Percentiles rank a stretch among this genome's conserved stretches.
phyloP scores from a whole-genome alignment of 768 basidiomycete genomes.

The Cystobasidium tubakii region DNA sequence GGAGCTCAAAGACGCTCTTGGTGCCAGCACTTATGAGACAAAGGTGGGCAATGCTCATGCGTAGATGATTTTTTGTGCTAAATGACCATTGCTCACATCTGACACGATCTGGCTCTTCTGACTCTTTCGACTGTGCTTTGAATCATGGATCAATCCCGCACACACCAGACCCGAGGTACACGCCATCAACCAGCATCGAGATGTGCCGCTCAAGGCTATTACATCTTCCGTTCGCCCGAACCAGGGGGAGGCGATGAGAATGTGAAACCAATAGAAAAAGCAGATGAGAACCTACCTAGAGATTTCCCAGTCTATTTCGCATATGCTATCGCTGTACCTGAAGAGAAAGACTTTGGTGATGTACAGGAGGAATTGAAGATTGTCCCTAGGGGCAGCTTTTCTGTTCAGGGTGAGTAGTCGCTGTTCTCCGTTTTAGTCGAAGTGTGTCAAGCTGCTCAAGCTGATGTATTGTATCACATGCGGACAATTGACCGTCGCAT shows the following conservation, averaged over 20 bases:
- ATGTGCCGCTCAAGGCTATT: slow-evolving; percentile 59
- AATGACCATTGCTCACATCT: not conserved
- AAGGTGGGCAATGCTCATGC: slow-evolving; percentile 56
- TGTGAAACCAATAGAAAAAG: slow-evolving; percentile 21
- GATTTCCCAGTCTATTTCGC: slow-evolving; percentile 56
- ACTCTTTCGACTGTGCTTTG: too few species aligned
- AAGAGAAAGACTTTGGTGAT: slow-evolving; percentile 58
- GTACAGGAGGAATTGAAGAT: slow-evolving; percentile 60
- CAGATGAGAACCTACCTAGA: slow-evolving; percentile 36
- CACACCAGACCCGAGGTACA: slow-evolving; percentile 35
- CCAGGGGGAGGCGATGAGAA: slow-evolving; percentile 40
- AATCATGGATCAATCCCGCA: not conserved
- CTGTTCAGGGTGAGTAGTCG: slow-evolving; percentile 52
- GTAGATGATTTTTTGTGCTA: not conserved
- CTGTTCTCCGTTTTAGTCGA: too few species aligned
- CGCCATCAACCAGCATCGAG: slow-evolving; percentile 57
- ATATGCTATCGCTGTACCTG: slow-evolving; percentile 40
- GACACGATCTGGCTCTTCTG: not conserved
- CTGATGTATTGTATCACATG: not conserved
- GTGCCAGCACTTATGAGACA: slow-evolving; percentile 58
- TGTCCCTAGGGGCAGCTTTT: slow-evolving; percentile 56
- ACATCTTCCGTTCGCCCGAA: slow-evolving; percentile 58
- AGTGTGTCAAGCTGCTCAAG: too few species aligned
- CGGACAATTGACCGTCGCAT: too few species aligned
- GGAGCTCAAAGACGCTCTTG: slow-evolving; percentile 55